Evolutionary conservation across 331 rosid genomes (phyloP).

Genomic region (Telfairia occidentalis): DNA sequence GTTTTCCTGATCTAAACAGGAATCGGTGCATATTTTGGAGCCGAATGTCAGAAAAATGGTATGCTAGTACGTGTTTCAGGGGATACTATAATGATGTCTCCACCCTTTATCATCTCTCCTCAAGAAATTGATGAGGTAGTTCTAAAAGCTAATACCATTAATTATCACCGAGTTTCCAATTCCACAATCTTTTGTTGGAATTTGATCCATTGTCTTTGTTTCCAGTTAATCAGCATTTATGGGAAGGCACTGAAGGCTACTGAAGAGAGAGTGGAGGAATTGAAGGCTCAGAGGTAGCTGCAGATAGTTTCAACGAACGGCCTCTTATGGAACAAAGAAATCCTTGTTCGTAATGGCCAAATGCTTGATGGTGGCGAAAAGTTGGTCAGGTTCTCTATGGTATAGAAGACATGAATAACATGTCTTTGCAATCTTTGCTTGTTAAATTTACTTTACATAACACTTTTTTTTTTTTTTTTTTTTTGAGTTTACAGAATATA

Average conservation of each 20-base stretch:
- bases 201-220: background rate
- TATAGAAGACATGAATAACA: background rate
- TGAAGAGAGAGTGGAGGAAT: conserved; percentile 68
- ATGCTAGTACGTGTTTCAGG: conserved; percentile 80
- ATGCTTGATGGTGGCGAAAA: conserved; percentile 7
- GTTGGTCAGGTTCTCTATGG: background rate
- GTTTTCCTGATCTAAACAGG: conserved; percentile 24
- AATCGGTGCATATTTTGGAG: conserved; percentile 69
- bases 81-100: conserved; percentile 79
- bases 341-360: background rate
- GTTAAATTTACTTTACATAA: too few species aligned
- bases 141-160: background rate
- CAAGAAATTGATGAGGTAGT: conserved; percentile 72
- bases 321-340: background rate
- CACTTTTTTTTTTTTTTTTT: too few species aligned
- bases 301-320: background rate
- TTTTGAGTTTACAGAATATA: too few species aligned
- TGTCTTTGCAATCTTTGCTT: background rate
- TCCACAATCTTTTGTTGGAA: background rate
- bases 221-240: conserved; percentile 59
- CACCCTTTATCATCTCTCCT: conserved; percentile 59
- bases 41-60: conserved; percentile 59
- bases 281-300: conserved; percentile 42
- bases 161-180: background rate
- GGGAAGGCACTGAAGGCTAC: conserved; percentile 66